Evolutionary conservation across 306 rosid genomes (phyloP).

Genomic region (Biancaea sappan): DNA sequence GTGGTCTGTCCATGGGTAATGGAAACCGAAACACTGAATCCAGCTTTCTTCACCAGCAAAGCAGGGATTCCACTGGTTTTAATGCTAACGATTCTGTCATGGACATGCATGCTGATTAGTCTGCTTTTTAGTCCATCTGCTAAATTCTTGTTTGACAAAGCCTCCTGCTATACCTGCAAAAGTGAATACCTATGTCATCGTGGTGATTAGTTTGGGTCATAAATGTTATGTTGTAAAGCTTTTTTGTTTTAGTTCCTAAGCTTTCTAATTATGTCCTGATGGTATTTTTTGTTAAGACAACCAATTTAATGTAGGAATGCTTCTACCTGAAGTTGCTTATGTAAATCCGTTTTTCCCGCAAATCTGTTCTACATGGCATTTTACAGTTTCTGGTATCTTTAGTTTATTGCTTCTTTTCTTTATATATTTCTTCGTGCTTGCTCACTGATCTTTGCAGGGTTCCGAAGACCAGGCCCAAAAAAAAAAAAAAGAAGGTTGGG

Average conservation of each 20-base stretch:
- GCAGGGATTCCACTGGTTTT: constrained; percentile 54
- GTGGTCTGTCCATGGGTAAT: constrained; percentile 54
- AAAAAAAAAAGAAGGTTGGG: too few relatives aligned
- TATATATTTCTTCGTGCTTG: too few relatives aligned
- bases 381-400: constrained; percentile 20
- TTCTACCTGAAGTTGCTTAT: constrained; percentile 34
- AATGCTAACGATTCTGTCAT: constrained; percentile 72
- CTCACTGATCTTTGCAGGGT: too few relatives aligned
- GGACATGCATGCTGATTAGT: constrained; percentile 94
- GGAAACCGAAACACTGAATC: constrained; percentile 58
- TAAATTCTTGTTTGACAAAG: constrained; percentile 29
- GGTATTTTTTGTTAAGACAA: constrained; percentile 15
- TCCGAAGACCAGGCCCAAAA: too few relatives aligned
- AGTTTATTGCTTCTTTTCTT: constrained; percentile 1
- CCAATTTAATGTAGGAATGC: constrained; percentile 26
- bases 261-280: constrained; percentile 38
- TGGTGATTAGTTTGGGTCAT: constrained; percentile 42
- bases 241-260: constrained; percentile 29
- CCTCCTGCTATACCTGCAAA: constrained; percentile 35
- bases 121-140: constrained; percentile 35
- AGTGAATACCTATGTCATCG: constrained; percentile 39
- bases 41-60: constrained; percentile 51
- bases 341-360: constrained; percentile 28
- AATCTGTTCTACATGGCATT: constrained; percentile 11
- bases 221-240: constrained; percentile 46